phyloP scores from a whole-genome alignment of 768 basidiomycete species.

The Naganishia vaughanmartiniae region DNA sequence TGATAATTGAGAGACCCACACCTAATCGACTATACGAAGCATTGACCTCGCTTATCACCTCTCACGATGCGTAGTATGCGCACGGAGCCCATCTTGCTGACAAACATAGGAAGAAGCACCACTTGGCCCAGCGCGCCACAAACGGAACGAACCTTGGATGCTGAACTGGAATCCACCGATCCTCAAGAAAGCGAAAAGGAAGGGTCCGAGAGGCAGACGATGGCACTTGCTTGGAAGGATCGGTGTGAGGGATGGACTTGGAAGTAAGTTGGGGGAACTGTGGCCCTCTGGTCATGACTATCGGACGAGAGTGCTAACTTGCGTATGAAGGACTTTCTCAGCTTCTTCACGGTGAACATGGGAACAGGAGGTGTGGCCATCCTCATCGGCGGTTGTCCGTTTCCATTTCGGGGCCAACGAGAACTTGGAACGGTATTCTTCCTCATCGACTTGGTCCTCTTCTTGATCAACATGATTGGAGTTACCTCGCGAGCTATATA shows the following conservation, averaged over 20 bases:
- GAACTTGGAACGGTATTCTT: constrained; percentile 28
- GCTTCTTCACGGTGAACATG: constrained; percentile 23
- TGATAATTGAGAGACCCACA: too few relatives aligned
- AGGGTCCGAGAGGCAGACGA: background rate
- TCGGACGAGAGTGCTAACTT: background rate
- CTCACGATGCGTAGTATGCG: background rate
- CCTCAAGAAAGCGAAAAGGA: background rate
- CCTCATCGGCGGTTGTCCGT: constrained; percentile 25
- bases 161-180: background rate
- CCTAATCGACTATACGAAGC: too few relatives aligned
- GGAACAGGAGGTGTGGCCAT: constrained; percentile 25
- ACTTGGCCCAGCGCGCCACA: background rate
- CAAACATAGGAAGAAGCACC: background rate
- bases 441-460: constrained; percentile 27
- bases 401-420: constrained; percentile 15
- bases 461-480: constrained; percentile 21
- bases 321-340: background rate
- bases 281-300: background rate
- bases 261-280: background rate
- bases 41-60: background rate
- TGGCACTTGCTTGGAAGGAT: background rate
- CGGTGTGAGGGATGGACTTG: background rate
- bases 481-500: constrained; percentile 9
- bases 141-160: background rate
- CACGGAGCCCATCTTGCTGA: background rate